Evolutionary conservation across 2,329 filamentous ascomycete species (phyloP), one percentile per base, ranked within the genome.

Genomic region (Daldinia sp.): DNA sequence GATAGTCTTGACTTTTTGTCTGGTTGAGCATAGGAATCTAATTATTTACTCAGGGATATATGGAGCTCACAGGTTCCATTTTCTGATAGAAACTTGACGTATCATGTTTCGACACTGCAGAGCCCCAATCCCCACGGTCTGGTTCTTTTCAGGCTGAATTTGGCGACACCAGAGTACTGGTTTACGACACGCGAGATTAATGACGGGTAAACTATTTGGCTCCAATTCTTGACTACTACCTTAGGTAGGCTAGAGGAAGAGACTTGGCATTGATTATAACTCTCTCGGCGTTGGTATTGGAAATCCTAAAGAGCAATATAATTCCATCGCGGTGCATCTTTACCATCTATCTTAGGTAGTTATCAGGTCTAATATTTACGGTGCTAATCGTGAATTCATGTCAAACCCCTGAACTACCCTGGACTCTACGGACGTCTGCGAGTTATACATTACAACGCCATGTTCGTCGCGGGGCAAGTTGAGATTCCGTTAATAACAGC

Each of bases 71-170:
- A 12, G 10, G 18, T n/a, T 54, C 28, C 13, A 33, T 63, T 7
- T 44, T 53, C 41, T n/a, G 46, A 56, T 61, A 56, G 64, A 42
- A 64, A 63, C 30, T 60, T 18, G 28, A 63, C 23, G 33, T 39
- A 37, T 15, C 20, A 59, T 44, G 53, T 56, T 56, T 23, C 62
- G 39, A 7, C 58, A 61, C 7, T 65, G 61, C 58, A 65, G 51
- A 57, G 28, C 60, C 65, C 60, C 68, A 28, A 39, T 53, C 60
- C 69, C 63, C 63, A 28, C 13, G 35, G 15, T 69, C 35, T 69
- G 66, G 69, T 64, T 66, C 63, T 35, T 13, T 64, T 71, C 50
- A 71, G 69, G 69, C 69, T 69, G 63, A 71, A 68, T 56, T 28
- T 28, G 20, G 35, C 15, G 39, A 33, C 46, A 46, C 66, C 60